A percentile compares a stretch with the other conserved stretches of the same genome.
These are phyloP conservation scores for Ascochyta rabiei DNA, from an alignment of 2,329 filamentous ascomycete species.

Conservation along the genomic window DNA sequence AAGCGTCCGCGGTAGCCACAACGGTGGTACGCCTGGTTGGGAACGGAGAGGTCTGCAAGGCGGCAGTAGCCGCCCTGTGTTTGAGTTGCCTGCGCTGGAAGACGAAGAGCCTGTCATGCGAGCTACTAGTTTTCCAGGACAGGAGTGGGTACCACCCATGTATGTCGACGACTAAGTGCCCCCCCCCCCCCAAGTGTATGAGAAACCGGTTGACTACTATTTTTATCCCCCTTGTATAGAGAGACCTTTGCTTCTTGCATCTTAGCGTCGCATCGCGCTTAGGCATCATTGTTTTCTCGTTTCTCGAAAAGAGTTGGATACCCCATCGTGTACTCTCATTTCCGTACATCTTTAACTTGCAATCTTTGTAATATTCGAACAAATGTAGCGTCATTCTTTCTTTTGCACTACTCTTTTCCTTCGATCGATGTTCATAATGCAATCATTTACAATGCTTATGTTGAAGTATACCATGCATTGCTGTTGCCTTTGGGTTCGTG, in stretches of 20 bases:
- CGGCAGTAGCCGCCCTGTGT: conserved; percentile 32
- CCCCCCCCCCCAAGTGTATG: no score
- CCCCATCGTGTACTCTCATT: conserved; percentile 8
- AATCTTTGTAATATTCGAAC: neutral
- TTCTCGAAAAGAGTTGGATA: conserved; percentile 3
- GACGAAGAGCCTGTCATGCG: conserved; percentile 65
- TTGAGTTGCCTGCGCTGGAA: conserved; percentile 47
- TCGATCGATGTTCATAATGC: neutral
- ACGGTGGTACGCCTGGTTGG: conserved; percentile 33
- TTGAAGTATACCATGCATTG: neutral
- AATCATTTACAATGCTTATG: neutral
- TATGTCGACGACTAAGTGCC: conserved; percentile 42
- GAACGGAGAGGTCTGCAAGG: conserved; percentile 31
- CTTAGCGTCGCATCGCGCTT: conserved; percentile 13
- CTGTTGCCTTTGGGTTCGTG: neutral
- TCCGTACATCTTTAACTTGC: conserved; percentile 1
- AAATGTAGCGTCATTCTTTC: neutral
- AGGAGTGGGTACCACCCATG: conserved; percentile 68
- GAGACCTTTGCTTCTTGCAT: conserved; percentile 3
- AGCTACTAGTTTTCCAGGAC: conserved; percentile 71
- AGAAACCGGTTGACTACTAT: neutral
- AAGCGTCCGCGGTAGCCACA: conserved; percentile 38
- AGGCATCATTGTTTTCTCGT: neutral
- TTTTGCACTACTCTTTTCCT: neutral
- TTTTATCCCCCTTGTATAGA: neutral